Percentiles rank a stretch among this genome's conserved stretches.
Conservation (phyloP, 257 asterid genomes). For the Sherardia arvensis region DNA sequence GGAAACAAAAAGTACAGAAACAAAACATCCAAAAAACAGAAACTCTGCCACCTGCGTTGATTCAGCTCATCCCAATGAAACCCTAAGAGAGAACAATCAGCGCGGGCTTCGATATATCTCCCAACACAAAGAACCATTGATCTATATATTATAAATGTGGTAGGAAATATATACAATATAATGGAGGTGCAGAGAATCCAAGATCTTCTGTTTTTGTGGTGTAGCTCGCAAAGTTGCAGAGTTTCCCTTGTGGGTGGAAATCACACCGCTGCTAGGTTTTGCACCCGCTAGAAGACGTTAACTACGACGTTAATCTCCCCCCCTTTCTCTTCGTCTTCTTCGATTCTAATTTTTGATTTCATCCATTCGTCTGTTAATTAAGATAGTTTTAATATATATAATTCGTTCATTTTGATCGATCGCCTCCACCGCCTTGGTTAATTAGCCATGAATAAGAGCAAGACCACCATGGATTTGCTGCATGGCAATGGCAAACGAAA, state of each 20-base stretch:
- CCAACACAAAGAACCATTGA: constrained; percentile 4
- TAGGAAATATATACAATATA: constrained; percentile 12
- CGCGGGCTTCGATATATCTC: background rate
- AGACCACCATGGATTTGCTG: constrained; percentile 10
- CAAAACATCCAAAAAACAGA: background rate
- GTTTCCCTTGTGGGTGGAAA: constrained; percentile 46
- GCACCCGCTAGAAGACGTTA: constrained; percentile 48
- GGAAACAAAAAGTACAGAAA: background rate
- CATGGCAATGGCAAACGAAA: no score
- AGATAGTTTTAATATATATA: background rate
- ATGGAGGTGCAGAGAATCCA: constrained; percentile 31
- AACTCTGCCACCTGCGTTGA: constrained; percentile 13
- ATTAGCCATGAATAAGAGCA: constrained; percentile 7
- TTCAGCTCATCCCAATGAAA: background rate
- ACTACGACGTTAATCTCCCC: no score
- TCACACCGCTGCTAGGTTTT: constrained; percentile 44
- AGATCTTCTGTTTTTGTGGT: constrained; percentile 18
- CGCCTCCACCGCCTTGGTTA: background rate
- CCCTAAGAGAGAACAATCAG: background rate
- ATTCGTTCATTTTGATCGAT: background rate
- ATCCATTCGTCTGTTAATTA: background rate
- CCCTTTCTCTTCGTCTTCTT: background rate
- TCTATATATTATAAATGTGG: constrained; percentile 12
- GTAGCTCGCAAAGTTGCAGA: constrained; percentile 14
- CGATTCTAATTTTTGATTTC: background rate